A percentile compares a stretch with the other conserved stretches of the same genome.
These are phyloP conservation scores for Nemania sp. DNA, from an alignment of 2,329 filamentous ascomycete species.

Conservation along the genomic window DNA sequence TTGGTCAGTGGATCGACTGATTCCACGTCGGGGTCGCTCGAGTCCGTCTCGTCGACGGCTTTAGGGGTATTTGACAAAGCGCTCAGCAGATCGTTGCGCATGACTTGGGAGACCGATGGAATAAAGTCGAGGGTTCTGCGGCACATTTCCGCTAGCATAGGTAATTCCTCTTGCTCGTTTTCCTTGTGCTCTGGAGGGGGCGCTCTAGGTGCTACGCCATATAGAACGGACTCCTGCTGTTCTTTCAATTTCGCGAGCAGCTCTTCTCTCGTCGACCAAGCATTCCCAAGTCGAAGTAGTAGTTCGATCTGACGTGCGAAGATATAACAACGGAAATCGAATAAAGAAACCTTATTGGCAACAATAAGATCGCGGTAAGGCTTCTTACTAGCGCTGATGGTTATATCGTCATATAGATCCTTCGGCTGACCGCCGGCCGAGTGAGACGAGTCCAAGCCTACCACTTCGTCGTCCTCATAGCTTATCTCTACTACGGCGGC, in stretches of 20 bases:
- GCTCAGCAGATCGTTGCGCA: slow-evolving; percentile 76
- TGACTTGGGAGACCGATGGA: slow-evolving; percentile 74
- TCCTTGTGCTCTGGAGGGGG: slow-evolving; percentile 55
- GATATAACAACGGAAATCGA: slow-evolving; percentile 93
- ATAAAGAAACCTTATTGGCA: slow-evolving; percentile 91
- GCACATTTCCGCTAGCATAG: slow-evolving; percentile 84
- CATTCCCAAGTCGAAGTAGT: slow-evolving; percentile 80
- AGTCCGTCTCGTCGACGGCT: slow-evolving; percentile 42
- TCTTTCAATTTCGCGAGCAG: slow-evolving; percentile 64
- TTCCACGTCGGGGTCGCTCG: slow-evolving; percentile 29
- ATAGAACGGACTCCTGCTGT: slow-evolving; percentile 61
- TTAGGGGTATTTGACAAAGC: slow-evolving; percentile 54
- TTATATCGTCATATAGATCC: slow-evolving; percentile 58
- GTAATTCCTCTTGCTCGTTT: slow-evolving; percentile 70
- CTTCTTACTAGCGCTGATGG: slow-evolving; percentile 69
- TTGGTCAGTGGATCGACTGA: slow-evolving; percentile 43
- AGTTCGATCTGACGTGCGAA: slow-evolving; percentile 87
- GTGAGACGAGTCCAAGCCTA: slow-evolving; percentile 54
- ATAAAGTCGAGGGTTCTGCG: slow-evolving; percentile 83
- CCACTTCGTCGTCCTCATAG: slow-evolving; percentile 45
- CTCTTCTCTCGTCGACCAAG: slow-evolving; percentile 64
- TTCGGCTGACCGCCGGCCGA: slow-evolving; percentile 31
- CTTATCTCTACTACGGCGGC: slow-evolving; percentile 46
- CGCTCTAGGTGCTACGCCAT: slow-evolving; percentile 58
- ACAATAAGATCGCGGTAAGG: slow-evolving; percentile 90